phyloP scores from a whole-genome alignment of 805 yeast genomes.

The Isabelozyma heimii region DNA sequence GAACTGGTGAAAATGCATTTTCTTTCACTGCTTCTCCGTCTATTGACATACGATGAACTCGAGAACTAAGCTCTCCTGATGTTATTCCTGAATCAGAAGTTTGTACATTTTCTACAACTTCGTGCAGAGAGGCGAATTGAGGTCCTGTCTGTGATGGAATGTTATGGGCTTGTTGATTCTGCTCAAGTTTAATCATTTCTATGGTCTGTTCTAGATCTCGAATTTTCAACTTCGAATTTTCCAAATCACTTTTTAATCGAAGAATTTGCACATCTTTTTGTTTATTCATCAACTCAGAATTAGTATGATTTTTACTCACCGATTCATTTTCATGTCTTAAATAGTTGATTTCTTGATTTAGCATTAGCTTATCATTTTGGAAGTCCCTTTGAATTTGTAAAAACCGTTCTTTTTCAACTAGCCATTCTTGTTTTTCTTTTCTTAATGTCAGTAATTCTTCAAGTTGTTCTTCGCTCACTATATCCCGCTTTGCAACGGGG shows the following conservation, averaged over 20 bases:
- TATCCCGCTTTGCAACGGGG: conserved; percentile 2
- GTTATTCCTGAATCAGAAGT: conserved; percentile 13
- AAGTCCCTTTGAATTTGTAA: conserved; percentile 19
- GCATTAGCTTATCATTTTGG: conserved; percentile 20
- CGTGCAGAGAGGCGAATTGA: neutral
- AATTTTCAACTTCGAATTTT: conserved; percentile 51
- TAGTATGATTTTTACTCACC: conserved; percentile 50
- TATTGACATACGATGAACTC: conserved; percentile 41
- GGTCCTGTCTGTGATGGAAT: neutral
- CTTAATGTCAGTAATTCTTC: conserved; percentile 51
- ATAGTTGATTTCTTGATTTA: conserved; percentile 22
- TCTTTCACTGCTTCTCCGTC: conserved; percentile 15
- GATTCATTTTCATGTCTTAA: conserved; percentile 33
- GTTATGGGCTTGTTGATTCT: conserved; percentile 8
- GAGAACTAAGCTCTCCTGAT: conserved; percentile 37
- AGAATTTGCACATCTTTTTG: conserved; percentile 69
- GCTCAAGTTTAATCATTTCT: conserved; percentile 26
- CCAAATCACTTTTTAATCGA: conserved; percentile 61
- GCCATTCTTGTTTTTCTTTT: conserved; percentile 52
- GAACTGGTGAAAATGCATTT: neutral
- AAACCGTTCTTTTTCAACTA: conserved; percentile 14
- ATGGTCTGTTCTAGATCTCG: conserved; percentile 50
- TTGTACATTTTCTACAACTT: neutral
- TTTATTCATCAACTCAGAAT: conserved; percentile 49
- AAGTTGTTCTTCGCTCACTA: conserved; percentile 23